These are phyloP conservation scores for Suhomyces emberorum DNA, from an alignment of 805 yeast genomes.

Conservation along the genomic window DNA sequence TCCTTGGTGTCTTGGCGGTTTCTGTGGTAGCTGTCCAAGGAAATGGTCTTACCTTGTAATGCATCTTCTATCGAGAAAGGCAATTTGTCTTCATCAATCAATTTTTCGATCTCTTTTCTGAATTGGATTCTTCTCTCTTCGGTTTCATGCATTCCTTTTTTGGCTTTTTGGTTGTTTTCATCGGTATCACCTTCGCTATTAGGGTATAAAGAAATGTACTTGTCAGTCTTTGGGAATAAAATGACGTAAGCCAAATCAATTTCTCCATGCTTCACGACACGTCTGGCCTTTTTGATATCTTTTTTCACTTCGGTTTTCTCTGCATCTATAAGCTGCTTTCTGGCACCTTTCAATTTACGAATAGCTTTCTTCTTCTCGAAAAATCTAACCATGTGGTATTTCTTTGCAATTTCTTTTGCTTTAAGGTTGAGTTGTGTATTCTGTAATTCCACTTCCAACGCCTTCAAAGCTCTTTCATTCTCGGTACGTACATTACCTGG, in stretches of 20 bases:
- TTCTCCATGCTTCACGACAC: slow-evolving; percentile 53
- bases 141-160: slow-evolving; percentile 40
- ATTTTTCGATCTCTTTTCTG: slow-evolving; percentile 46
- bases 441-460: slow-evolving; percentile 56
- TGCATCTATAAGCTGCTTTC: slow-evolving; percentile 35
- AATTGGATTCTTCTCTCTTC: slow-evolving; percentile 44
- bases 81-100: slow-evolving; percentile 51
- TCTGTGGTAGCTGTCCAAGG: slow-evolving; percentile 4
- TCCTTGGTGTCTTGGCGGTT: slow-evolving; percentile 17
- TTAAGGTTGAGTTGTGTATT: slow-evolving; percentile 43
- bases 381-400: slow-evolving; percentile 91
- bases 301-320: slow-evolving; percentile 32
- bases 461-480: slow-evolving; percentile 73
- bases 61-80: slow-evolving; percentile 51
- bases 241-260: slow-evolving; percentile 72
- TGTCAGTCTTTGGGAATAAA: slow-evolving; percentile 73
- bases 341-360: slow-evolving; percentile 59
- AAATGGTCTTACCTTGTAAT: slow-evolving; percentile 34
- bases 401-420: slow-evolving; percentile 55
- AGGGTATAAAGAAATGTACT: slow-evolving; percentile 78
- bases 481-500: slow-evolving; percentile 65
- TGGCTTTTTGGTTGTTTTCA: slow-evolving; percentile 32
- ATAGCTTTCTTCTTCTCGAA: slow-evolving; percentile 86
- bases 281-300: slow-evolving; percentile 43
- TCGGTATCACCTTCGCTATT: slow-evolving; percentile 26